Evolutionary conservation across 305 asterid species (phyloP).

Genomic region (Rubia balearica): DNA sequence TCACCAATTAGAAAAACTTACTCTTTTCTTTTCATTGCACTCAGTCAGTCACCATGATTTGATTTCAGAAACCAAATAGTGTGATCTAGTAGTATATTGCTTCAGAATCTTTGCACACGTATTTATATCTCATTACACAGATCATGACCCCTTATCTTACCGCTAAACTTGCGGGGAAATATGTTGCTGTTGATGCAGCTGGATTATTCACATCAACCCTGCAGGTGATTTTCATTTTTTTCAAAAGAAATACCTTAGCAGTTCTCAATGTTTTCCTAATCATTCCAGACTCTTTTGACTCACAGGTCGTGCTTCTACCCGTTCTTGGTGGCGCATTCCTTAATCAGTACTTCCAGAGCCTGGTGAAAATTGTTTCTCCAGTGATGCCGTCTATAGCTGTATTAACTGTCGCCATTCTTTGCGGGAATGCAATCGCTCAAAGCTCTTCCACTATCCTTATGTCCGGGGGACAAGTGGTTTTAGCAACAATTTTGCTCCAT

Average conservation of each 20-base stretch:
- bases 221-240: slow-evolving; percentile 34
- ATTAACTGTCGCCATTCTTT: slow-evolving; percentile 81
- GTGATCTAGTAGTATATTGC: neutral
- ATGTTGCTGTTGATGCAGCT: slow-evolving; percentile 76
- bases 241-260: neutral
- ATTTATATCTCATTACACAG: slow-evolving; percentile 38
- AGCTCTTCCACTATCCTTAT: slow-evolving; percentile 81
- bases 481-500: slow-evolving; percentile 73
- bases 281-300: neutral
- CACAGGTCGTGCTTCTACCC: slow-evolving; percentile 87
- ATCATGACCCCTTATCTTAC: slow-evolving; percentile 91
- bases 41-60: too few relatives aligned
- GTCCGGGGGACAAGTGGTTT: slow-evolving; percentile 65
- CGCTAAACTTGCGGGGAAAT: slow-evolving; percentile 84
- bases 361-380: slow-evolving; percentile 60
- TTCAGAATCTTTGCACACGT: neutral
- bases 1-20: neutral
- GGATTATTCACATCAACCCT: slow-evolving; percentile 82
- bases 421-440: slow-evolving; percentile 88
- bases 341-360: slow-evolving; percentile 62
- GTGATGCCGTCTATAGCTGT: slow-evolving; percentile 91
- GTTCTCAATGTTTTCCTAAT: neutral
- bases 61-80: neutral
- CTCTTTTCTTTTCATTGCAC: neutral
- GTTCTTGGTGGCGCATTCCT: slow-evolving; percentile 85